Evolutionary conservation across 495 filamentous ascomycete species (phyloP).

Genomic region (Physcia stellaris): DNA sequence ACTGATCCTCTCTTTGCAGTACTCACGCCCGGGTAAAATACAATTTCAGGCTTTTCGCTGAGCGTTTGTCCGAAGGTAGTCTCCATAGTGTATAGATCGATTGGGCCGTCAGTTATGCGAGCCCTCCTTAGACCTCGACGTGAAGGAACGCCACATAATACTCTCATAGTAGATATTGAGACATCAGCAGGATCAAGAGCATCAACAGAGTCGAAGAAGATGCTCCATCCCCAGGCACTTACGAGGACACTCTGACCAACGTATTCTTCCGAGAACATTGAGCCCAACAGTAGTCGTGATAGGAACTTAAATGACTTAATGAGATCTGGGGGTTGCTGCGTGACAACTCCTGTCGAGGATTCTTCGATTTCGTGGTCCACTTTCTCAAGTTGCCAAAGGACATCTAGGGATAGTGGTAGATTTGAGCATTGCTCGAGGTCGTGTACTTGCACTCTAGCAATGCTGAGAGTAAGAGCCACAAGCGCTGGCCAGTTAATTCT

Average conservation of each 20-base stretch:
- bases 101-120: constrained; percentile 4
- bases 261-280: not conserved
- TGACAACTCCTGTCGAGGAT: not conserved
- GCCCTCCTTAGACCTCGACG: not conserved
- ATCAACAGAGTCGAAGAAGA: constrained; percentile 1
- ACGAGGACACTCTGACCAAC: not conserved
- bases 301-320: not conserved
- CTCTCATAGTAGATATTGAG: constrained; percentile 1
- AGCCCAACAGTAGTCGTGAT: constrained; percentile 1
- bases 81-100: not conserved
- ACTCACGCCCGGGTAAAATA: not conserved
- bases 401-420: not conserved
- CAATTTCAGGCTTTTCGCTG: not conserved
- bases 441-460: not conserved
- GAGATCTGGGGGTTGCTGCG: not conserved
- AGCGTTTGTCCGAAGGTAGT: not conserved
- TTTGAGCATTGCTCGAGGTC: not conserved
- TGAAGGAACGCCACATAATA: constrained; percentile 1
- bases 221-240: constrained; percentile 7
- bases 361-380: not conserved
- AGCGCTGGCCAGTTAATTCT: not conserved
- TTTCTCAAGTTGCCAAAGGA: not conserved
- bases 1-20: not conserved
- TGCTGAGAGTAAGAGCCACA: not conserved
- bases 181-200: constrained; percentile 2